Base-by-base conservation (phyloP, 2,329 filamentous ascomycete genomes). In the Ophiosphaerella korrae region DNA sequence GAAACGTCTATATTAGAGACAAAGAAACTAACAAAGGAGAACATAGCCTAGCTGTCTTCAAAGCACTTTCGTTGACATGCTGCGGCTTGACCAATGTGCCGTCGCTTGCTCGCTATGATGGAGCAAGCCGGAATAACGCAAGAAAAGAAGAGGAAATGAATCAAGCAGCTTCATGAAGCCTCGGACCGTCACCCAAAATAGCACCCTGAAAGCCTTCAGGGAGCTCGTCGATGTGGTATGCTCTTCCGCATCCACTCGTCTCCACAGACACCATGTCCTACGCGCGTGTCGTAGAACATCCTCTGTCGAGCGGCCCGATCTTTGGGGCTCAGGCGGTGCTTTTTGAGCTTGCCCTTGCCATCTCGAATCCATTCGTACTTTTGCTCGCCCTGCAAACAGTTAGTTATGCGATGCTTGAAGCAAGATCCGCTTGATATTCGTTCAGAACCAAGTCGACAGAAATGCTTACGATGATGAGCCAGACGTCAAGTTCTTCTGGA, bases 171-270 rank as follows among this genome's bases (percentile, higher is more conserved):
- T 29, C 3, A 29, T 29, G n/a, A 21, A 33, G 23, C 18, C 14
- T 33, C 11, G 26, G 11, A 29, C 11, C 26, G 7, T 29, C 6
- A 29, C 7, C 26, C 26, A 7, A 11, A 29, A 29, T 11, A 7
- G 7, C 26, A 29, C 7, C 26, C 26, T 11, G 26, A 29, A 16
- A 16, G 32, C 35, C 42, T n/a, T 24, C 21, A 39, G 14, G 42
- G 42, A 42, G 50, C 53, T 42, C 55, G 37, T 18, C 52, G 52
- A 36, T 35, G 36, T 13, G 58, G 55, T 26, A 62, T 47, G 38
- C 52, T 49, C 52, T 57, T 58, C 12, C 59, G 52, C 61, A 64
- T 64, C 59, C 61, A 64, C 26, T 64, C 61, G 21, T 64, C 61
- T 6, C 61, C 61, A 13, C 62, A 52, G 16, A 64, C 57, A 7